Conservation (phyloP, 768 basidiomycete species). For the Polyporus arcularius region DNA sequence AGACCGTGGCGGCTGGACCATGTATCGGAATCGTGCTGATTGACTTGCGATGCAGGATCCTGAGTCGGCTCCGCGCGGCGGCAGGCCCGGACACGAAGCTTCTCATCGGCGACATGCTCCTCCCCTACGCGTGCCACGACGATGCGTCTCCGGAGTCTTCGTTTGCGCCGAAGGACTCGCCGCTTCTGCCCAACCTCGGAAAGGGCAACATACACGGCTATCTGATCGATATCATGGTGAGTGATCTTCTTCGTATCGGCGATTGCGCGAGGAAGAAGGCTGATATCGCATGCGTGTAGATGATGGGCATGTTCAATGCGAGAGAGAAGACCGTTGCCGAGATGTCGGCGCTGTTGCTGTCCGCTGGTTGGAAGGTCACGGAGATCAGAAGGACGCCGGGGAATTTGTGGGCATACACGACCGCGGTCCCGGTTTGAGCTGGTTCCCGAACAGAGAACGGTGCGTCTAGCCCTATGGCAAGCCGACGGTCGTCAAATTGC, state of each 20-base stretch:
- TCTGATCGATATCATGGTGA: slow-evolving; percentile 17
- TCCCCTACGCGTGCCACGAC: slow-evolving; percentile 12
- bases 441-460: no score
- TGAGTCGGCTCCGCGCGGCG: slow-evolving; percentile 8
- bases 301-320: slow-evolving; percentile 66
- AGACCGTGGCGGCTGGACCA: neutral
- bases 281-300: slow-evolving; percentile 43
- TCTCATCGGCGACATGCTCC: slow-evolving; percentile 15
- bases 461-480: no score
- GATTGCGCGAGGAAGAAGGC: neutral
- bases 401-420: slow-evolving; percentile 69
- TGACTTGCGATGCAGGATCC: slow-evolving; percentile 48
- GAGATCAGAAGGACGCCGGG: slow-evolving; percentile 61
- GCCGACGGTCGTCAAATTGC: no score
- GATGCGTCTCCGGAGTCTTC: neutral
- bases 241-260: neutral
- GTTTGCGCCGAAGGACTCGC: neutral
- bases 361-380: slow-evolving; percentile 67
- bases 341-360: slow-evolving; percentile 51
- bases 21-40: slow-evolving; percentile 36
- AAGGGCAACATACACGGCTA: slow-evolving; percentile 42
- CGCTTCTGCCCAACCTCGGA: slow-evolving; percentile 18
- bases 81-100: slow-evolving; percentile 17
- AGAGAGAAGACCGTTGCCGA: slow-evolving; percentile 71
- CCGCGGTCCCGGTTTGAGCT: slow-evolving; percentile 54